A percentile compares a stretch with the other conserved stretches of the same genome.
These are phyloP conservation scores for Aurantiochytrium sp. DNA, from an alignment of 108 stramenopile species.

Conservation along the genomic window DNA sequence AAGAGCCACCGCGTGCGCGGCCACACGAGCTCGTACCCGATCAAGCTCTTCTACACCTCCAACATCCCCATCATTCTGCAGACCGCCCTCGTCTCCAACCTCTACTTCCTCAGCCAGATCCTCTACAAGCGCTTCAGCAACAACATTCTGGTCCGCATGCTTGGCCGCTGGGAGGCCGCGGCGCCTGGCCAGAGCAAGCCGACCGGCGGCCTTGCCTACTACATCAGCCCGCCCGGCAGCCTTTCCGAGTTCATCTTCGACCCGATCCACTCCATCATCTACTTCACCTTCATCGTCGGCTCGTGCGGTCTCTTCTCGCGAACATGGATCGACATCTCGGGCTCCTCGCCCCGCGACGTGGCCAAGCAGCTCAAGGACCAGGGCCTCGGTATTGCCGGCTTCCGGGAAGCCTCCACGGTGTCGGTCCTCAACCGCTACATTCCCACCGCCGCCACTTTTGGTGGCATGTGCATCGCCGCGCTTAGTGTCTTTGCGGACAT, in stretches of 20 bases:
- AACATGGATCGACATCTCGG: constrained; percentile 98
- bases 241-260: constrained; percentile 90
- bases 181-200: constrained; percentile 78
- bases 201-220: constrained; percentile 98
- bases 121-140: constrained; percentile 94
- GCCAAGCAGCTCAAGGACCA: constrained; percentile 97
- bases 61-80: constrained; percentile 99
- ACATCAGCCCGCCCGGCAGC: constrained; percentile 90
- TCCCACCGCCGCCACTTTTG: constrained; percentile 96
- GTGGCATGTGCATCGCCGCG: constrained; percentile 99
- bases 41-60: constrained; percentile 97
- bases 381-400: constrained; percentile 56
- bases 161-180: constrained; percentile 94
- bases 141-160: constrained; percentile 89
- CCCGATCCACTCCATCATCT: constrained; percentile 97
- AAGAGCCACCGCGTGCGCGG: constrained; percentile 16
- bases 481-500: constrained; percentile 94
- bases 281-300: constrained; percentile 91
- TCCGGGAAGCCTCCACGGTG: constrained; percentile 88
- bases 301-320: constrained; percentile 96
- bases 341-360: constrained; percentile 90
- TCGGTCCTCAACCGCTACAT: constrained; percentile 86
- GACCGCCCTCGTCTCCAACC: constrained; percentile 93
- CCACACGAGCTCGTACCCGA: constrained; percentile 51
- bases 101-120: constrained; percentile 96